Evolutionary conservation across 2,329 filamentous ascomycete genomes (phyloP).

Genomic region (Amesomyces nigricolor): DNA sequence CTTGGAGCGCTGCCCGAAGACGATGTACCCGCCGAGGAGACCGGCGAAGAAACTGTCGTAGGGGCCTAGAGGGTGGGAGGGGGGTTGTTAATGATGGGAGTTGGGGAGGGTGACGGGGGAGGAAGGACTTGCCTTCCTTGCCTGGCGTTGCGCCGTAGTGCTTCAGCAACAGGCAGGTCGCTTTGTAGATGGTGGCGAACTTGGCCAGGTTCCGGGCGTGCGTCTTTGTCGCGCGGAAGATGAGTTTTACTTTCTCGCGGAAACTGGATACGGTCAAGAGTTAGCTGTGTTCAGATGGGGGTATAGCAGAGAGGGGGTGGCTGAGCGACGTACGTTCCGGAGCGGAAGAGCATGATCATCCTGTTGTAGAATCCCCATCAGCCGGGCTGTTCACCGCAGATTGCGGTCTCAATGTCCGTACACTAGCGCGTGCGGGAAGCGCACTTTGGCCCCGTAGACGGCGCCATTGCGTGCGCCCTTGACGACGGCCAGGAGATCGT

Average conservation of each 20-base stretch:
- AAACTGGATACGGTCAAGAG: conserved; percentile 39
- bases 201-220: conserved; percentile 88
- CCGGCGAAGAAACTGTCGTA: conserved; percentile 85
- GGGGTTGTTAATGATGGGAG: conserved; percentile 7
- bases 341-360: conserved; percentile 96
- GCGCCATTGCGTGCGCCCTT: conserved; percentile 96
- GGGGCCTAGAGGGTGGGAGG: conserved; percentile 46
- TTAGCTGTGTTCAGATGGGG: neutral
- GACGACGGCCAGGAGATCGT: conserved; percentile 75
- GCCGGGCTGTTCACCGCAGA: neutral
- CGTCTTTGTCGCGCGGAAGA: conserved; percentile 80
- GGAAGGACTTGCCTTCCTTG: conserved; percentile 46
- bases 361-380: conserved; percentile 37
- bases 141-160: conserved; percentile 52
- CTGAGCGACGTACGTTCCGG: conserved; percentile 62
- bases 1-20: conserved; percentile 67
- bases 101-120: neutral
- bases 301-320: too few relatives aligned
- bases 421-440: conserved; percentile 95
- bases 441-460: conserved; percentile 95
- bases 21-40: conserved; percentile 81
- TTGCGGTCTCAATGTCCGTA: conserved; percentile 30
- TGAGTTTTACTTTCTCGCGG: conserved; percentile 68
- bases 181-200: conserved; percentile 89
- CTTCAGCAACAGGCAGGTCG: conserved; percentile 68